Percentiles rank a stretch among this genome's conserved stretches.
Conservation (phyloP, 305 asterid genomes). For the Solanum aculeatissimum region DNA sequence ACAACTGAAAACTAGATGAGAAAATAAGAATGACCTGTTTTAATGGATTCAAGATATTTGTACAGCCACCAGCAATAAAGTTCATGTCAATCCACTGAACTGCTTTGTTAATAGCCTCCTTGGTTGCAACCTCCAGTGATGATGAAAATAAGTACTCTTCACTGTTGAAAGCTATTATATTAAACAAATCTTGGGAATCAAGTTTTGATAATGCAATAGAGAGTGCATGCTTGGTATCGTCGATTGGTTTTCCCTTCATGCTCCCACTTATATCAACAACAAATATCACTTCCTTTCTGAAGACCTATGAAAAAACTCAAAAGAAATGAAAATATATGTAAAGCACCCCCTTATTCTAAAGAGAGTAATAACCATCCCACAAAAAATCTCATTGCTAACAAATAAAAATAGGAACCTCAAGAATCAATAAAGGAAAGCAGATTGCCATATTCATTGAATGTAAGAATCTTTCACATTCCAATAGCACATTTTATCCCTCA, state of each 20-base stretch:
- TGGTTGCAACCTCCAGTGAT: slow-evolving; percentile 8
- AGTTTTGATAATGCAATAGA: slow-evolving; percentile 7
- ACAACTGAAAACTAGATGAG: not conserved
- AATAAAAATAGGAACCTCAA: not conserved
- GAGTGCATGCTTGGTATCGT: slow-evolving; percentile 8
- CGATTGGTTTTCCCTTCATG: slow-evolving; percentile 6
- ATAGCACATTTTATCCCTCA: not conserved
- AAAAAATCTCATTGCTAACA: not conserved
- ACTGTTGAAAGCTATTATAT: slow-evolving; percentile 6
- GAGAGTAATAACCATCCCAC: not conserved
- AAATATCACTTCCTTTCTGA: slow-evolving; percentile 19
- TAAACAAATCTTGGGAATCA: slow-evolving; percentile 9
- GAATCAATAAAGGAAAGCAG: not conserved
- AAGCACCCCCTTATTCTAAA: not conserved
- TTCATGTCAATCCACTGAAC: slow-evolving; percentile 8
- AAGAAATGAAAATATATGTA: not conserved
- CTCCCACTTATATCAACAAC: slow-evolving; percentile 16
- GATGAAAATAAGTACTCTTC: slow-evolving; percentile 5
- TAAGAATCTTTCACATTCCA: not conserved
- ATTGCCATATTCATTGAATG: not conserved
- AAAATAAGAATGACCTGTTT: slow-evolving; percentile 3
- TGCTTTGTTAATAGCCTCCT: slow-evolving; percentile 5
- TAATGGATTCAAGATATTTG: slow-evolving; percentile 10
- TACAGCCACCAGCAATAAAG: slow-evolving; percentile 7
- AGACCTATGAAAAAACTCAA: not conserved